A percentile compares a stretch with the other conserved stretches of the same genome.
phyloP scores from a whole-genome alignment of 495 filamentous ascomycete genomes.

The Oidiodendron maius region DNA sequence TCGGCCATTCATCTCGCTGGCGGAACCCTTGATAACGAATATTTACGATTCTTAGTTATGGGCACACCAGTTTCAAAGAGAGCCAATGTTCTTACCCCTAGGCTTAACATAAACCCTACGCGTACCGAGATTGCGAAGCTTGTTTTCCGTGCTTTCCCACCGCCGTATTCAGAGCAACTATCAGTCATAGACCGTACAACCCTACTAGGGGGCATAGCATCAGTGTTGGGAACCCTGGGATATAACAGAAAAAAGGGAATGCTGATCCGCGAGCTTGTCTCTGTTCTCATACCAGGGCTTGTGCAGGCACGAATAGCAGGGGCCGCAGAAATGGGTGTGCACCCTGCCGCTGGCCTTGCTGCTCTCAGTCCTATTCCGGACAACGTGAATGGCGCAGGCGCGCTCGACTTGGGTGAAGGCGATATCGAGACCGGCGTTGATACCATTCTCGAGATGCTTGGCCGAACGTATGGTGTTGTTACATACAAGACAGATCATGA shows the following conservation, averaged over 20 bases:
- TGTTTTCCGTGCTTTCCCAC: constrained; percentile 68
- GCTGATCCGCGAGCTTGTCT: constrained; percentile 75
- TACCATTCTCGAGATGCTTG: constrained; percentile 39
- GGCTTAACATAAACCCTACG: constrained; percentile 42
- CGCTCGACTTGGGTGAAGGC: constrained; percentile 66
- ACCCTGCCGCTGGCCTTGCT: constrained; percentile 80
- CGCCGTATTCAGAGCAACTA: constrained; percentile 52
- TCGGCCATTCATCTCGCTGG: constrained; percentile 62
- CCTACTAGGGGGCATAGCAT: constrained; percentile 81
- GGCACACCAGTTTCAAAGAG: constrained; percentile 36
- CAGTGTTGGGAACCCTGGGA: constrained; percentile 68
- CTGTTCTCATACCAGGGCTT: constrained; percentile 74
- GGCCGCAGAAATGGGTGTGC: constrained; percentile 90
- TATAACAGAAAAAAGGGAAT: constrained; percentile 82
- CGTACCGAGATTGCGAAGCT: constrained; percentile 64
- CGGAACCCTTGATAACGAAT: constrained; percentile 61
- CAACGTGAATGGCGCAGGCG: constrained; percentile 45
- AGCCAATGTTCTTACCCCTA: constrained; percentile 24
- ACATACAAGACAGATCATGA: constrained; percentile 22
- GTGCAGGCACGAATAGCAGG: constrained; percentile 90
- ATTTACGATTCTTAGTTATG: constrained; percentile 62
- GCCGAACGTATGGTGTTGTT: constrained; percentile 45
- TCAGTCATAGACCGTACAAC: constrained; percentile 64
- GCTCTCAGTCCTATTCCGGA: constrained; percentile 47
- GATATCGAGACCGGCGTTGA: constrained; percentile 71